Evolutionary conservation across 768 basidiomycete species (phyloP).

Genomic region (Auriscalpium orientale): DNA sequence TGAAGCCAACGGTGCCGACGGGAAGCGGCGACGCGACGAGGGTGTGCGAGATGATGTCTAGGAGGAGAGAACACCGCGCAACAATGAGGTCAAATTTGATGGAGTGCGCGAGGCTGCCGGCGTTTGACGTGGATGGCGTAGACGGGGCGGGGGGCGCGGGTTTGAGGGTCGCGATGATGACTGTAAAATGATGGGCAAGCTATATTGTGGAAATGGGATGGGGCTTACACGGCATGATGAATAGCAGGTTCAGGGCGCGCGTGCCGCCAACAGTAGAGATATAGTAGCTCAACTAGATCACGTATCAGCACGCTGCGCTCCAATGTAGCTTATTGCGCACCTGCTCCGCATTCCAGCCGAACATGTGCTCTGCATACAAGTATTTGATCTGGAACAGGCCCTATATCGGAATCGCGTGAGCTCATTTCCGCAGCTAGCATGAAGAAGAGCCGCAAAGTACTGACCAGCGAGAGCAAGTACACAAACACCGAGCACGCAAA

Average conservation of each 20-base stretch:
- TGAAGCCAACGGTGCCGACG: conserved; percentile 37
- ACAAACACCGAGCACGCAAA: conserved; percentile 57
- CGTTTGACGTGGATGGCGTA: conserved; percentile 31
- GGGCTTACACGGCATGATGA: conserved; percentile 58
- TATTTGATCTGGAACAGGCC: conserved; percentile 73
- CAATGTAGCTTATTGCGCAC: conserved; percentile 14
- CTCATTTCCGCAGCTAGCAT: not conserved
- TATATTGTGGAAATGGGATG: conserved; percentile 5
- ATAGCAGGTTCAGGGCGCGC: conserved; percentile 57
- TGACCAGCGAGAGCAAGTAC: conserved; percentile 57
- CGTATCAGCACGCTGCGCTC: not conserved
- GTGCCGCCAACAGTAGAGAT: conserved; percentile 62
- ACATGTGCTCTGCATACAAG: conserved; percentile 68
- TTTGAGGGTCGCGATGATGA: conserved; percentile 57
- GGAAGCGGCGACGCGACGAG: conserved; percentile 50
- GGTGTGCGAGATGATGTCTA: conserved; percentile 59
- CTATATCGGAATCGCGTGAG: conserved; percentile 23
- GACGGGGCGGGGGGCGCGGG: conserved; percentile 21
- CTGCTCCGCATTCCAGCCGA: conserved; percentile 58
- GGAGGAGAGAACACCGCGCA: conserved; percentile 52
- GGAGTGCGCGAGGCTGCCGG: conserved; percentile 47
- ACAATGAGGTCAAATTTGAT: conserved; percentile 64
- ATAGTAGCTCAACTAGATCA: conserved; percentile 56
- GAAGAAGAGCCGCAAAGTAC: conserved; percentile 16
- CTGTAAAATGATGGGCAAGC: conserved; percentile 32